Base-by-base conservation (phyloP, 163 green algal genomes). In the Chloromonas sp. region DNA sequence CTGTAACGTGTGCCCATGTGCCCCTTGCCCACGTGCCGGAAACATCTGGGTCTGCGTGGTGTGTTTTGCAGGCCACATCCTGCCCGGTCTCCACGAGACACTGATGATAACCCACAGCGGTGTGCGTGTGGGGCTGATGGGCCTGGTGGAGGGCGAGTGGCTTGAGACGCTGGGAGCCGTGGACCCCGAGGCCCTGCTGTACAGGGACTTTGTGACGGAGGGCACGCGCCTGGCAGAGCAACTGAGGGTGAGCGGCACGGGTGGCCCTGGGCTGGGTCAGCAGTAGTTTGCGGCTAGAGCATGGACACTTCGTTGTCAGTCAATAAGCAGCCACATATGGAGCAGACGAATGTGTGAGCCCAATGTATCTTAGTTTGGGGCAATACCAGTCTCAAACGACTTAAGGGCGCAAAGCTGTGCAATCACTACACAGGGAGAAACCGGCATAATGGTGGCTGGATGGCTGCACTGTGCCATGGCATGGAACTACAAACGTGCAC, bases 101-200 rank as follows among this genome's bases (percentile, higher is more conserved):
- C 5, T 74, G 66, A 74, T 74, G 66, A 5, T 81, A 3, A 60
- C 2, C 13, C 14, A 57, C 74, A 2, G 13, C 13, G 36, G 2
- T 3, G 1, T 58, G 57, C 80, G 84, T 66, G 84, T 96, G 8
- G 94, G 94, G 0, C 59, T 97, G 0, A 82, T 96, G 60, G 94
- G 94, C 0, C 88, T 97, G 5, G 92, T 95, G 36, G 94, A 97
- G 87, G 71, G 84, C 11, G 93, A 95, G 81, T 97, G 94, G 94
- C 88, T 96, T 61, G 88, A 89, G 58, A 96, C 92, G 13, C 89
- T 96, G 61, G 81, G 89, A 0, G 86, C 84, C 1, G 76, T 97
- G 15, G 92, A 95, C 76, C 82, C 86, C 0, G 85, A 90, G n/a
- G 87, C 93, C 71, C 84, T 97, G 58, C 0, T 84, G 15, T 96